phyloP scores from a whole-genome alignment of 2,329 filamentous ascomycete genomes.

The Huntiella omanensis region DNA sequence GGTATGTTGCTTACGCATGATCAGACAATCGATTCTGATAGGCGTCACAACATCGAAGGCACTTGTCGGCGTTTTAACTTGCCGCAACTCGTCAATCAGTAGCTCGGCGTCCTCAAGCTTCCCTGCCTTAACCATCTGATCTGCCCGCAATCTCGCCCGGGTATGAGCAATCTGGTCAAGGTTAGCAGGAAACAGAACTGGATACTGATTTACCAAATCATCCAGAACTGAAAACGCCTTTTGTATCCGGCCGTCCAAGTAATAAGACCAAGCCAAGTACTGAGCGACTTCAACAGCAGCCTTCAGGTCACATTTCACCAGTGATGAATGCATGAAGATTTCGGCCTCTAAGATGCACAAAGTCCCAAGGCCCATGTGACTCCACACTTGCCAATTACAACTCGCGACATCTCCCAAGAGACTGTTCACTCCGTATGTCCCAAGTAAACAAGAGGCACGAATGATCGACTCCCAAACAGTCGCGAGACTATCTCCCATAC shows the following conservation, averaged over 20 bases:
- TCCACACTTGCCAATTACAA: slow-evolving; percentile 30
- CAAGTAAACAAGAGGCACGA: slow-evolving; percentile 9
- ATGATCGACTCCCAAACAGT: slow-evolving; percentile 17
- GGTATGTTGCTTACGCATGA: slow-evolving; percentile 27
- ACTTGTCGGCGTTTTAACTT: slow-evolving; percentile 17
- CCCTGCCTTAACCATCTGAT: slow-evolving; percentile 34
- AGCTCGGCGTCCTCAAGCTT: slow-evolving; percentile 32
- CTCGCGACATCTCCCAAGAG: not conserved
- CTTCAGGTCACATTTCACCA: slow-evolving; percentile 35
- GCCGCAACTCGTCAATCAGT: slow-evolving; percentile 32
- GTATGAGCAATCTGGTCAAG: slow-evolving; percentile 31
- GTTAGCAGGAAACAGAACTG: not conserved
- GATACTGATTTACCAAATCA: not conserved
- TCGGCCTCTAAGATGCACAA: slow-evolving; percentile 41
- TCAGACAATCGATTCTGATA: slow-evolving; percentile 32
- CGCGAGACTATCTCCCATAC: slow-evolving; percentile 52
- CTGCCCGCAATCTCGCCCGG: slow-evolving; percentile 46
- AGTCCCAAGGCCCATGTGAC: slow-evolving; percentile 41
- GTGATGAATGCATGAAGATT: slow-evolving; percentile 50
- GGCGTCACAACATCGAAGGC: slow-evolving; percentile 24
- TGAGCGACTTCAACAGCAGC: slow-evolving; percentile 32
- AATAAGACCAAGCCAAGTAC: not conserved
- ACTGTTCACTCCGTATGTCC: slow-evolving; percentile 1
- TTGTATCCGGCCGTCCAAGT: slow-evolving; percentile 18
- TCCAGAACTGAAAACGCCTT: slow-evolving; percentile 40